Percentiles rank a stretch among this genome's conserved stretches.
Evolutionary conservation across 2,329 filamentous ascomycete species (phyloP).

Genomic region (Aspergillus sergii): DNA sequence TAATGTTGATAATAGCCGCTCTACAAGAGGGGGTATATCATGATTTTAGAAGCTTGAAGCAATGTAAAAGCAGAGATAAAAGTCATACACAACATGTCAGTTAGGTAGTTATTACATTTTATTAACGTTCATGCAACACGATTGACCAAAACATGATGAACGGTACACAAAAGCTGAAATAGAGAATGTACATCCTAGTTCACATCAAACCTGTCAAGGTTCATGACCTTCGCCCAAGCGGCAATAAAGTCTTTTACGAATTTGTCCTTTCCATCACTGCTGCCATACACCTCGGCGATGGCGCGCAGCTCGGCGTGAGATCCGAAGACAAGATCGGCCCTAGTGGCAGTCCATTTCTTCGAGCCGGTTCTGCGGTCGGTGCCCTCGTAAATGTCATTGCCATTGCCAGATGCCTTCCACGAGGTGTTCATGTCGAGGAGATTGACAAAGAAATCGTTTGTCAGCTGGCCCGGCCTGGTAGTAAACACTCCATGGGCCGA

Average conservation of each 20-base stretch:
- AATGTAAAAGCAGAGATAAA: not conserved
- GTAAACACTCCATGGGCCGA: constrained; percentile 71
- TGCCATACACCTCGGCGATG: constrained; percentile 69
- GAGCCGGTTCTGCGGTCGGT: constrained; percentile 65
- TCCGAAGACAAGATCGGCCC: constrained; percentile 70
- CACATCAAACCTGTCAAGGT: constrained; percentile 68
- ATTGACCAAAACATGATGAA: not conserved
- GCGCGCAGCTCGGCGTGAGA: constrained; percentile 75
- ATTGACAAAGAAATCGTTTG: constrained; percentile 83
- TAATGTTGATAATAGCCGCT: not conserved
- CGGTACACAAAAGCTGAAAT: not conserved
- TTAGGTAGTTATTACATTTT: not conserved
- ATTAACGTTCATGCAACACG: not conserved
- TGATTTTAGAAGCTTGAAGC: not conserved
- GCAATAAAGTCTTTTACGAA: constrained; percentile 72
- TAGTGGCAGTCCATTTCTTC: constrained; percentile 70
- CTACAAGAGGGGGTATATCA: not conserved
- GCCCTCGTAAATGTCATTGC: constrained; percentile 64
- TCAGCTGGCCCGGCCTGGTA: constrained; percentile 66
- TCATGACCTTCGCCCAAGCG: constrained; percentile 75
- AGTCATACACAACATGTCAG: not conserved
- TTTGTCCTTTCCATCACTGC: constrained; percentile 61
- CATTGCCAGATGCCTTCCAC: constrained; percentile 61
- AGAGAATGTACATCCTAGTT: not conserved
- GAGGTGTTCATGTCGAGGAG: constrained; percentile 67